Base-by-base conservation (phyloP, 2,329 filamentous ascomycete genomes). In the Fusarium circinatum region DNA sequence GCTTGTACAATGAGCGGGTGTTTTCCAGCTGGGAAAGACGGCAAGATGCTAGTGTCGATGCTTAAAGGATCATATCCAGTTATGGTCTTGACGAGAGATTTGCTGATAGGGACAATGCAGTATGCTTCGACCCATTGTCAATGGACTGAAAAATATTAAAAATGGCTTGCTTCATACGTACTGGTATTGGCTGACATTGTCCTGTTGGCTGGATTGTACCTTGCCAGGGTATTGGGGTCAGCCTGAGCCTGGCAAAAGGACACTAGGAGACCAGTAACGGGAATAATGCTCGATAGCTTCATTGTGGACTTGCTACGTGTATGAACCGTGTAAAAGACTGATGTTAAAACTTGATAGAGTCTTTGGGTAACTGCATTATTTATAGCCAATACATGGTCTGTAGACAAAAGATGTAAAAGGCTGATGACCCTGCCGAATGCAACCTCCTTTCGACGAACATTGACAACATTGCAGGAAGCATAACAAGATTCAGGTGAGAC, bases 171-270 rank as follows among this genome's bases (percentile, higher is more conserved):
- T 54, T 10, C 0, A 20, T 30, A 69, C 67, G 20, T 56, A 70
- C 67, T 70, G 17, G n/a, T n/a, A 5, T 70, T 70, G 6, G 24
- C 39, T 13, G 67, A 70, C 58, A 69, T 69, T 45, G 67, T 70
- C 39, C 67, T 45, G 7, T 70, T 70, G 10, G 65, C 58, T 26
- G 65, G 67, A 26, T 69, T 70, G 34, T 70, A 70, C 20, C 52
- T 70, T 5, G 67, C 65, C 6, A 70, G 32, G 5, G 47, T 64
- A 15, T 70, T 70, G 6, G 58, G 65, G 9, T 44, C 65, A 38
- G 65, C 67, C 32, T 70, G 67, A 8, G 67, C 52, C 11, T 14
- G 11, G 15, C 22, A 34, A 14, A 51, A 12, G 8, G 22, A 10
- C 15, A 51, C 30, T 8, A 51, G 48, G 11, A n/a, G 22, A n/a